These are phyloP conservation scores for Pyrenophora teres DNA, from an alignment of 2,329 filamentous ascomycete species.

Conservation along the genomic window DNA sequence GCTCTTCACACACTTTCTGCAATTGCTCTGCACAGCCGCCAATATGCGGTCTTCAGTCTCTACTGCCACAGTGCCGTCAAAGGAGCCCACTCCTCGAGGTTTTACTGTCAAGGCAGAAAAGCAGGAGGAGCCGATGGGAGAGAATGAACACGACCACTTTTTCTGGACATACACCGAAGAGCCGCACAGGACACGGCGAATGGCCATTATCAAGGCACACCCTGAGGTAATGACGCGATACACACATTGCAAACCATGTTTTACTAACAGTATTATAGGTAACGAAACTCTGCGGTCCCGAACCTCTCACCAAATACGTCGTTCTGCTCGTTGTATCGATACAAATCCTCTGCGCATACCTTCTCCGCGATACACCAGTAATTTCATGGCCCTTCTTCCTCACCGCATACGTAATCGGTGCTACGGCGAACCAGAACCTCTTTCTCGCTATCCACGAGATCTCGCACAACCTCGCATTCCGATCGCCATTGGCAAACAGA, in stretches of 20 bases:
- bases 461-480: slow-evolving; percentile 95
- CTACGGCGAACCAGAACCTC: slow-evolving; percentile 96
- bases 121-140: slow-evolving; percentile 15
- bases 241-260: not conserved
- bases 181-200: slow-evolving; percentile 85
- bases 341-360: slow-evolving; percentile 77
- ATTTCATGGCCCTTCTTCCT: slow-evolving; percentile 84
- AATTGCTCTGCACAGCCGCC: slow-evolving; percentile 7
- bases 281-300: slow-evolving; percentile 93
- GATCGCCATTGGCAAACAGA: slow-evolving; percentile 77
- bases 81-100: slow-evolving; percentile 28
- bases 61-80: slow-evolving; percentile 38
- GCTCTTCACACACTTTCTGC: slow-evolving; percentile 2
- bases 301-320: slow-evolving; percentile 93
- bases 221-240: slow-evolving; percentile 70
- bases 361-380: slow-evolving; percentile 76
- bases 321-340: slow-evolving; percentile 82
- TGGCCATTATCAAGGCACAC: slow-evolving; percentile 97
- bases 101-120: slow-evolving; percentile 30
- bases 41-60: slow-evolving; percentile 47
- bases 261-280: slow-evolving; percentile 60
- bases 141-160: slow-evolving; percentile 64
- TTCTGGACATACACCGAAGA: slow-evolving; percentile 99
- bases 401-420: slow-evolving; percentile 87
- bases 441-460: slow-evolving; percentile 99